These are phyloP conservation scores for Fusarium temperatum DNA, from an alignment of 2,329 filamentous ascomycete genomes.

Conservation along the genomic window DNA sequence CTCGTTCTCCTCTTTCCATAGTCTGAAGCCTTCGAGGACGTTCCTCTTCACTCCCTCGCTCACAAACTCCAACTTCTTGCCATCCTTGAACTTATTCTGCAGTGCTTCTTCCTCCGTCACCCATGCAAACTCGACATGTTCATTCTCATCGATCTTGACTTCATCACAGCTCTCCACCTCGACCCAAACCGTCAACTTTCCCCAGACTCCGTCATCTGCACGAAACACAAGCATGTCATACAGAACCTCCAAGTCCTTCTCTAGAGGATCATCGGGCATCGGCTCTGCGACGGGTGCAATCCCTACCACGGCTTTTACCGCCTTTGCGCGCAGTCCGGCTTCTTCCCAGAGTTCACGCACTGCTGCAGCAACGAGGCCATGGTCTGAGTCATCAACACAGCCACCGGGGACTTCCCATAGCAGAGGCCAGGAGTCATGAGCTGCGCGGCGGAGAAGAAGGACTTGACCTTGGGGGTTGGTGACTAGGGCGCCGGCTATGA, in stretches of 20 bases:
- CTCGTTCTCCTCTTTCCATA: slow-evolving; percentile 29
- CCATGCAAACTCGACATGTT: slow-evolving; percentile 53
- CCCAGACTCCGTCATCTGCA: slow-evolving; percentile 41
- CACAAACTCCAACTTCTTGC: slow-evolving; percentile 45
- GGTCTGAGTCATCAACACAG: slow-evolving; percentile 34
- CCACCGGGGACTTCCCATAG: slow-evolving; percentile 42
- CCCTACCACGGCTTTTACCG: slow-evolving; percentile 39
- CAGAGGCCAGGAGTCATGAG: slow-evolving; percentile 42
- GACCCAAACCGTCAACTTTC: slow-evolving; percentile 43
- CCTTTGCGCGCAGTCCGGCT: slow-evolving; percentile 47
- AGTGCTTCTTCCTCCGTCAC: slow-evolving; percentile 49
- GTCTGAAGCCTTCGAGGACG: slow-evolving; percentile 47
- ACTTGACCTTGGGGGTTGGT: slow-evolving; percentile 29
- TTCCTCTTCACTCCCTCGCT: slow-evolving; percentile 45
- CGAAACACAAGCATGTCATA: slow-evolving; percentile 38
- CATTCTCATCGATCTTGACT: slow-evolving; percentile 47
- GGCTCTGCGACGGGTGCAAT: background rate
- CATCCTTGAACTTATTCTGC: slow-evolving; percentile 37
- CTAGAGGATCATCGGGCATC: slow-evolving; percentile 11
- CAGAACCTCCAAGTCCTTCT: slow-evolving; percentile 34
- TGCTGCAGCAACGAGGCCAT: slow-evolving; percentile 35
- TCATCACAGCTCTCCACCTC: slow-evolving; percentile 38
- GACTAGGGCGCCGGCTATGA: slow-evolving; percentile 41
- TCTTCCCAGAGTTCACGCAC: slow-evolving; percentile 60
- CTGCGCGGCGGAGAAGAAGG: slow-evolving; percentile 39